Evolutionary conservation across 1,284 basidiomycete genomes (phyloP).

Genomic region (Rhodofomes roseus): DNA sequence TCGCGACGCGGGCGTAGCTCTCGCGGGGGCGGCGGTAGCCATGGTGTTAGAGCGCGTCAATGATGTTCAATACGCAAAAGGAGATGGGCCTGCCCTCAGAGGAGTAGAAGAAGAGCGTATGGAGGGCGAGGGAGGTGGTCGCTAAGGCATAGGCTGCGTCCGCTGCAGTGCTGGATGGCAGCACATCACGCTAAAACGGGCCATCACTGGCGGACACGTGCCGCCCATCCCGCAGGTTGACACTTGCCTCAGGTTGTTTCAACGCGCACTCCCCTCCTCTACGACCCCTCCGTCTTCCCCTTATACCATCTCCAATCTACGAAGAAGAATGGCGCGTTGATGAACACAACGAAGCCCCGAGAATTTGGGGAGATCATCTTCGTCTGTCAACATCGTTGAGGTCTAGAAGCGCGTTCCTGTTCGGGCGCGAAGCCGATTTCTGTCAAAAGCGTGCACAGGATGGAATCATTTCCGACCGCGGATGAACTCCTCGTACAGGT

Average conservation of each 20-base stretch:
- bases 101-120: conserved; percentile 4
- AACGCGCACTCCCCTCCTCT: too few relatives aligned
- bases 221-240: background rate
- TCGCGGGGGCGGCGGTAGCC: conserved; percentile 31
- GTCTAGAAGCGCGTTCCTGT: too few relatives aligned
- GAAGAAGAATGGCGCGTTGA: too few relatives aligned
- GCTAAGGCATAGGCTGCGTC: conserved; percentile 6
- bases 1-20: conserved; percentile 43
- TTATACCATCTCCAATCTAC: too few relatives aligned
- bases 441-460: background rate
- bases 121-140: conserved; percentile 11
- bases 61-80: background rate
- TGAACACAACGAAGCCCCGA: too few relatives aligned
- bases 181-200: conserved; percentile 4
- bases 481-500: conserved; percentile 21
- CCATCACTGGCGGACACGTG: background rate
- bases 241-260: too few relatives aligned
- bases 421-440: background rate
- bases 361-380: too few relatives aligned
- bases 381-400: too few relatives aligned
- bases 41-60: conserved; percentile 10
- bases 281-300: too few relatives aligned
- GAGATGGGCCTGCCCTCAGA: background rate
- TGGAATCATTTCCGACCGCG: conserved; percentile 10
- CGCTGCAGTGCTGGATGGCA: conserved; percentile 1